A percentile compares a stretch with the other conserved stretches of the same genome.
phyloP scores from a whole-genome alignment of 805 yeast species.

The Saturnispora mendoncae region DNA sequence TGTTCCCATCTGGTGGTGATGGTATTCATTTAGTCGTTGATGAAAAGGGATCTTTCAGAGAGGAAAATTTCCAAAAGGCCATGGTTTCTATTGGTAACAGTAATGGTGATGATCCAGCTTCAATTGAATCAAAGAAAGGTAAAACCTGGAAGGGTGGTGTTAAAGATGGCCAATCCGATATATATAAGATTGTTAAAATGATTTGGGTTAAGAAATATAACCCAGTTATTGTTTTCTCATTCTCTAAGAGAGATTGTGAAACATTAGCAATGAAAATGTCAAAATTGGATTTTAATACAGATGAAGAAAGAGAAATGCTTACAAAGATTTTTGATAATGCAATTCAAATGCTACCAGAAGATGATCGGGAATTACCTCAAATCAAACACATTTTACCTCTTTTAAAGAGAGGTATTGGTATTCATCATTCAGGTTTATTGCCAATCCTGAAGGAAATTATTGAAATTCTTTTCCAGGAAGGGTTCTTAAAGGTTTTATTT shows the following conservation, averaged over 20 bases:
- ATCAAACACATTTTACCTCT: constrained; percentile 86
- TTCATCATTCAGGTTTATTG: constrained; percentile 88
- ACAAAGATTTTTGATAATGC: constrained; percentile 89
- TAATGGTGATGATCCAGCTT: constrained; percentile 74
- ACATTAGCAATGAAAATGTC: constrained; percentile 91
- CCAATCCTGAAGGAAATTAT: constrained; percentile 92
- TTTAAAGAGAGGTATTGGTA: constrained; percentile 91
- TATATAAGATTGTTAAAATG: constrained; percentile 94
- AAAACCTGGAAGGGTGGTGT: constrained; percentile 84
- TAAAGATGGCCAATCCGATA: constrained; percentile 60
- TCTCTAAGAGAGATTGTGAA: constrained; percentile 95
- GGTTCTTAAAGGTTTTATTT: constrained; percentile 84
- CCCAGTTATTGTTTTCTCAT: constrained; percentile 98
- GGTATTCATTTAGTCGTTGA: constrained; percentile 97
- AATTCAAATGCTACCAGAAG: constrained; percentile 75
- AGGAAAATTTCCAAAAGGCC: constrained; percentile 96
- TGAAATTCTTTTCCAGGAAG: constrained; percentile 95
- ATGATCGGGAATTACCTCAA: constrained; percentile 89
- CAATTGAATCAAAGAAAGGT: constrained; percentile 50
- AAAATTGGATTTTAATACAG: constrained; percentile 86
- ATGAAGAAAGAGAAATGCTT: constrained; percentile 87
- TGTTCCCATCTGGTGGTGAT: constrained; percentile 97
- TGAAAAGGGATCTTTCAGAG: constrained; percentile 92
- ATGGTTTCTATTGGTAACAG: constrained; percentile 86
- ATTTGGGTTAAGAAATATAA: constrained; percentile 93